phyloP scores from a whole-genome alignment of 179 eudicot species.

The Beta macrorhiza region DNA sequence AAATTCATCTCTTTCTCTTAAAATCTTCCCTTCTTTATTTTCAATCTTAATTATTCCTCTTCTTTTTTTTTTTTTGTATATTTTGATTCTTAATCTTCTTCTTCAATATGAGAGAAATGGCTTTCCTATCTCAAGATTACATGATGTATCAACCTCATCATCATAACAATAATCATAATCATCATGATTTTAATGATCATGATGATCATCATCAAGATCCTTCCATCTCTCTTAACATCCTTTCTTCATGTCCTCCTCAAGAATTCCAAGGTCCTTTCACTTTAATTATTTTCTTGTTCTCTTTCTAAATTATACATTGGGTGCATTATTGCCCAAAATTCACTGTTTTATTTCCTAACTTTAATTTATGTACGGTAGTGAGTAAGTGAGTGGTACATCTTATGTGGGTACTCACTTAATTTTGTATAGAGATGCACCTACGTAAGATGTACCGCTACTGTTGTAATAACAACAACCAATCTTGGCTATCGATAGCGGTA shows the following conservation, averaged over 20 bases:
- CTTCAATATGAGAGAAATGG: constrained; percentile 36
- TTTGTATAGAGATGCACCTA: no score
- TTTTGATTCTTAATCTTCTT: no score
- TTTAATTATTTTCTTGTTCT: neutral
- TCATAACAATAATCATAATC: neutral
- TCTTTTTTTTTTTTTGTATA: no score
- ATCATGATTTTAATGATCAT: neutral
- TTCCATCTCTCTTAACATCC: constrained; percentile 32
- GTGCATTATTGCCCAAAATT: neutral
- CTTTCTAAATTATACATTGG: neutral
- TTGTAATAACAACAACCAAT: no score
- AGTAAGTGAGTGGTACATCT: constrained; percentile 23
- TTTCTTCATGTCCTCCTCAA: constrained; percentile 36
- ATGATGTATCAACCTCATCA: no score
- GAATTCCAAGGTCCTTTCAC: constrained; percentile 34
- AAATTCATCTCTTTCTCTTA: neutral
- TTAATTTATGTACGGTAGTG: neutral
- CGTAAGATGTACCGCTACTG: no score
- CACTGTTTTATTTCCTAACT: no score
- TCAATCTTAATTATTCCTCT: no score
- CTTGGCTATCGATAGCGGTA: no score
- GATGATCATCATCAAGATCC: constrained; percentile 28
- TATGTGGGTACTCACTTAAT: no score
- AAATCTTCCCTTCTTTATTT: neutral
- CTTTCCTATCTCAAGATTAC: constrained; percentile 24